Evolutionary conservation across 176 grass and related monocot species (phyloP).

Genomic region (Bonia amplexicaulis): DNA sequence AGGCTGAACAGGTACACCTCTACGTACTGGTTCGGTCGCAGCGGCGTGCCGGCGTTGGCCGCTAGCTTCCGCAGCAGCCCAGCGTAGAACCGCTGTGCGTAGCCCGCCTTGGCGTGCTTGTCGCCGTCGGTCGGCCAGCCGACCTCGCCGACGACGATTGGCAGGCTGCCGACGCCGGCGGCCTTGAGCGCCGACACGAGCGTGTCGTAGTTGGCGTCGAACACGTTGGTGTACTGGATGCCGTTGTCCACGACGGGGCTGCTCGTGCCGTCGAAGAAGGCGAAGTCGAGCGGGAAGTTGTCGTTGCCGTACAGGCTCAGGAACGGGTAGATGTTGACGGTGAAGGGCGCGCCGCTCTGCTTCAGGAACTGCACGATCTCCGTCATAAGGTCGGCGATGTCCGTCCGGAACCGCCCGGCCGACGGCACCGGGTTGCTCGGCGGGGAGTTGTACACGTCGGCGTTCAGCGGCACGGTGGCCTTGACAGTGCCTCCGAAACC

Average conservation of each 20-base stretch:
- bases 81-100: constrained; percentile 57
- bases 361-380: constrained; percentile 51
- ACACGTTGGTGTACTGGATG: constrained; percentile 77
- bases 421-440: constrained; percentile 53
- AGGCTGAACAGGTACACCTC: constrained; percentile 61
- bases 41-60: constrained; percentile 46
- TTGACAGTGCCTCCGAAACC: constrained; percentile 37
- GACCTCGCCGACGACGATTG: constrained; percentile 64
- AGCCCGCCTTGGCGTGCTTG: constrained; percentile 37
- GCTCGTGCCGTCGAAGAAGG: constrained; percentile 64
- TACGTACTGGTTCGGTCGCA: constrained; percentile 31
- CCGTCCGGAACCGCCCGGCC: constrained; percentile 52
- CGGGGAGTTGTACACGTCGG: constrained; percentile 76
- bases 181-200: constrained; percentile 48
- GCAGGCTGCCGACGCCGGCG: constrained; percentile 35
- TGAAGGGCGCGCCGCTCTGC: constrained; percentile 48
- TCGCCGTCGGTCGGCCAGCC: constrained; percentile 79
- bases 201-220: constrained; percentile 82
- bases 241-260: not conserved
- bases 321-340: constrained; percentile 78
- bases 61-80: constrained; percentile 56
- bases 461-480: constrained; percentile 70
- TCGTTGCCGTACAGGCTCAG: constrained; percentile 58
- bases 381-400: constrained; percentile 38
- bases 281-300: constrained; percentile 69